Evolutionary conservation across 2,329 filamentous ascomycete species (phyloP), one percentile per base, ranked within the genome.

Genomic region (Aspergillus ruber): DNA sequence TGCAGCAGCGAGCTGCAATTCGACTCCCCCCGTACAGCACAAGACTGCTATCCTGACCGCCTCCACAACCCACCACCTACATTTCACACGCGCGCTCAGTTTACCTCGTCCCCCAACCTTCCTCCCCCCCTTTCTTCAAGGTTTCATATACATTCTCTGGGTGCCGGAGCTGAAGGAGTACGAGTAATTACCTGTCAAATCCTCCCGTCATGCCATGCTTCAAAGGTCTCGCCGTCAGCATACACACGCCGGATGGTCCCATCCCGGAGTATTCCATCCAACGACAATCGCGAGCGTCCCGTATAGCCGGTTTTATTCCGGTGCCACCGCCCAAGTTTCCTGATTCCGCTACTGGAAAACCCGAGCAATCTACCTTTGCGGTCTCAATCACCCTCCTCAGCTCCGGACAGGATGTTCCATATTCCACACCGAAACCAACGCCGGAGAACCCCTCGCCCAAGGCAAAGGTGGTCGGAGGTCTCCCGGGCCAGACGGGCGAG

Each of bases 201-300:
- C 32, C 27, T 41, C 38, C 48, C 63, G 61, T 43, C 58, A 87
- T 87, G 93, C 93, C 93, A 76, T 97, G 90, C 82, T 98, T 97
- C 77, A 95, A 97, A 78, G 93, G 93, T 73, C 90, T 98, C 74
- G 91, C 93, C 62, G 91, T 97, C 68, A 95, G 88, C 80, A 94
- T 97, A 69, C 93, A 98, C 74, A 83, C 82, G 40, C 80, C 89
- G 58, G 77, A 81, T 58, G 82, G 82, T 40, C 90, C 93, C 56
- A 82, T 98, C 56, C 79, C 90, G 53, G 93, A 98, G 73, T 85
- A 95, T 74, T 91, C 90, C 62, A 86, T 97, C 60, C 91, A 97
- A 74, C 93, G 90, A 67, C 89, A 96, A 71, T 90, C 88, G 49
- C 86, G 89, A 61, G 80, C 89, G 54, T 90, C 88, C 53, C 86